Conservation (phyloP, 208 protist genomes). For the Trichomonas gallinae region DNA sequence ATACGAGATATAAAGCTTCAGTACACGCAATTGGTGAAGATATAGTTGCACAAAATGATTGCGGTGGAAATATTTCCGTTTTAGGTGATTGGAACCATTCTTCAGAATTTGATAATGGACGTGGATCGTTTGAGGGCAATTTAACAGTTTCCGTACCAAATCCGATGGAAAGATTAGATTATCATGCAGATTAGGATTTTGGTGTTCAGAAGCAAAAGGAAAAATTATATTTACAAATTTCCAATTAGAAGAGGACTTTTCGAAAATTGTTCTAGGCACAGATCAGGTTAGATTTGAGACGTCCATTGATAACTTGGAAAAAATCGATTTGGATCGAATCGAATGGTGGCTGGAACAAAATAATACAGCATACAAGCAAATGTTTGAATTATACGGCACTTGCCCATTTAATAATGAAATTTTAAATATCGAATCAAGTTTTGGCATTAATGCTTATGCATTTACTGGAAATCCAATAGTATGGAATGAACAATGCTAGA, state of each 20-base stretch:
- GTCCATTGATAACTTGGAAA: neutral
- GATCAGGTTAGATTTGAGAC: neutral
- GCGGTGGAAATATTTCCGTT: neutral
- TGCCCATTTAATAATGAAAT: neutral
- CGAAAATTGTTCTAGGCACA: neutral
- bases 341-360: neutral
- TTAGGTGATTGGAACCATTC: neutral
- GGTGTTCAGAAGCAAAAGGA: neutral
- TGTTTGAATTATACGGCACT: neutral
- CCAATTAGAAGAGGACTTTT: neutral
- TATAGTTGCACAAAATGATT: neutral
- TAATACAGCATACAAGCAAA: neutral
- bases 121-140: neutral
- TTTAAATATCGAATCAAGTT: neutral
- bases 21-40: neutral
- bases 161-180: neutral
- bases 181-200: neutral
- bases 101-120: neutral
- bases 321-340: neutral
- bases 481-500: neutral
- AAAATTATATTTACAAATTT: neutral
- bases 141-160: neutral
- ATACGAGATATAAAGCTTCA: neutral
- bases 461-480: constrained; percentile 1
- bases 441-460: neutral